Evolutionary conservation across 345 rosid genomes (phyloP).

Genomic region (Limnanthes douglasii): DNA sequence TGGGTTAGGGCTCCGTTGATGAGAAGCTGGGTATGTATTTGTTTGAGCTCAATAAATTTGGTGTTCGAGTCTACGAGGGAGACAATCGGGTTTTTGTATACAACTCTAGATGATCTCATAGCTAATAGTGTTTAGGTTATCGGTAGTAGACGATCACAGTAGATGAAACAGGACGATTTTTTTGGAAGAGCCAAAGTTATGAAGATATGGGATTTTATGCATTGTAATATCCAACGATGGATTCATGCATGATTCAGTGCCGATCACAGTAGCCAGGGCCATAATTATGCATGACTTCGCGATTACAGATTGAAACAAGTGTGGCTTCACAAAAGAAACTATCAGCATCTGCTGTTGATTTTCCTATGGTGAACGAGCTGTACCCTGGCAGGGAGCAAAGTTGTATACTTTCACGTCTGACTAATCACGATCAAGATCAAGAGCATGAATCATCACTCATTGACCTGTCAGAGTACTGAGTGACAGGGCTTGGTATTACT

Average conservation of each 20-base stretch:
- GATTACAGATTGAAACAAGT: conserved; percentile 78
- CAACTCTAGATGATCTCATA: too few species aligned
- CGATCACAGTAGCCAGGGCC: conserved; percentile 67
- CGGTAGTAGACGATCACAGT: too few species aligned
- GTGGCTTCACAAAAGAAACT: conserved; percentile 67
- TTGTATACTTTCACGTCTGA: too few species aligned
- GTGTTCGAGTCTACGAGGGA: not conserved
- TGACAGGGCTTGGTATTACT: too few species aligned
- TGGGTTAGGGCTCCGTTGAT: conserved; percentile 11
- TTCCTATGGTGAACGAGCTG: conserved; percentile 72
- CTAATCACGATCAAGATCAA: too few species aligned
- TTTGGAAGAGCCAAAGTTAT: conserved; percentile 72
- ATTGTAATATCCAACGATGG: conserved; percentile 88
- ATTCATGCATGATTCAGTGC: conserved; percentile 79
- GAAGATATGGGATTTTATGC: conserved; percentile 79
- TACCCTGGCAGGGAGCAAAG: conserved; percentile 86
- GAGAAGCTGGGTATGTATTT: conserved; percentile 28
- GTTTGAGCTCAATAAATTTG: conserved; percentile 11
- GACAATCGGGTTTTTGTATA: not conserved
- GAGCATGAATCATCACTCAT: too few species aligned
- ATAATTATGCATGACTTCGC: conserved; percentile 99
- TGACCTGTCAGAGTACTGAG: too few species aligned
- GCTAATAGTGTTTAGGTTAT: too few species aligned
- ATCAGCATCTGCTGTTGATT: conserved; percentile 74
- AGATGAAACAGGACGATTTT: conserved; percentile 78